These are phyloP conservation scores for Alternaria metachromatica DNA, from an alignment of 2,329 filamentous ascomycete species.

Conservation along the genomic window DNA sequence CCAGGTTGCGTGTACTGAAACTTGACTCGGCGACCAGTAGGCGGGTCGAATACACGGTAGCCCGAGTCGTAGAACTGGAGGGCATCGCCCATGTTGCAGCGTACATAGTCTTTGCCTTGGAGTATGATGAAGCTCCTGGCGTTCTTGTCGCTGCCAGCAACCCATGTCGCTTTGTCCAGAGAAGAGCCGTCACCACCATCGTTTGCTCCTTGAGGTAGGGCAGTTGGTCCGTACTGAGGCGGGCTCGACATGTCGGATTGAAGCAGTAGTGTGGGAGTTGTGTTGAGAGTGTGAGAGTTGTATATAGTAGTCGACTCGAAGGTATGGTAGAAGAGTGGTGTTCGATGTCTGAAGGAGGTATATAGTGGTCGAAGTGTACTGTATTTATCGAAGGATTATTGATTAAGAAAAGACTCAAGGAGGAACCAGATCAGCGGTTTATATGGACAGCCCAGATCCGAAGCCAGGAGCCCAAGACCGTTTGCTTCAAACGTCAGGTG, in stretches of 20 bases:
- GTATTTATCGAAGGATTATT: not conserved
- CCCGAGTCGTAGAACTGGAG: not conserved
- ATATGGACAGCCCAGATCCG: not conserved
- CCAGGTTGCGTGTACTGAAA: not conserved
- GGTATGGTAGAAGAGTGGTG: not conserved
- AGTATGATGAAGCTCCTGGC: not conserved
- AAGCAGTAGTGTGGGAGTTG: not conserved
- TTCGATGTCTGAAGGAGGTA: not conserved
- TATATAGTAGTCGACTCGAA: not conserved
- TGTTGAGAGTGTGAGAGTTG: not conserved
- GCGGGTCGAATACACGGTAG: not conserved
- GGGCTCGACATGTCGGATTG: not conserved
- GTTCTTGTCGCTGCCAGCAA: not conserved
- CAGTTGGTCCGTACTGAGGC: not conserved
- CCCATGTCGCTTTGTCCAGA: not conserved
- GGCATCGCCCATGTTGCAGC: not conserved
- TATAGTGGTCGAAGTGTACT: not conserved
- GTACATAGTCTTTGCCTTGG: not conserved
- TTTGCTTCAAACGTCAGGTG: not conserved
- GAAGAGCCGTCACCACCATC: not conserved
- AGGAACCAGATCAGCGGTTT: not conserved
- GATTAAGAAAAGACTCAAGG: not conserved
- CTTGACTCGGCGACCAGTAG: not conserved
- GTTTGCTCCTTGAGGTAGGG: not conserved
- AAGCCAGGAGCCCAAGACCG: not conserved